A percentile compares a stretch with the other conserved stretches of the same genome.
These are phyloP conservation scores for Rhodamnia rubescens DNA, from an alignment of 345 rosid genomes.

Conservation along the genomic window DNA sequence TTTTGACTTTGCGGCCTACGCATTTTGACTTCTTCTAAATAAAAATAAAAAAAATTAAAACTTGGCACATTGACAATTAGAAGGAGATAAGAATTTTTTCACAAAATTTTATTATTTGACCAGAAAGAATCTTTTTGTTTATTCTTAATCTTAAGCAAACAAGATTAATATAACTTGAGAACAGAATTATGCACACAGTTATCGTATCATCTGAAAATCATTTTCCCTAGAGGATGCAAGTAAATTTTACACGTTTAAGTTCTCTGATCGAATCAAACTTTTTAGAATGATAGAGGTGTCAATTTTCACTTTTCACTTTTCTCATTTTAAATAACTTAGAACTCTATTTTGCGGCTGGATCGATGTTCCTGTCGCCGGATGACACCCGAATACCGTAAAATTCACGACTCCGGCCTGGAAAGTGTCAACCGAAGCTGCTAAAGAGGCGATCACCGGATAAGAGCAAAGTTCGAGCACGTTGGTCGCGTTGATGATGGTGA, in stretches of 20 bases:
- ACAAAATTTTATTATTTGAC: neutral
- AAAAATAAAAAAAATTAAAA: neutral
- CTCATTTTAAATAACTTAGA: neutral
- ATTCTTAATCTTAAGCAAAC: too few species aligned
- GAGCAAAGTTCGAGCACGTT: too few species aligned
- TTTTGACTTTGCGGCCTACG: too few species aligned
- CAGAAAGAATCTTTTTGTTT: neutral
- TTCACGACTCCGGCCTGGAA: too few species aligned
- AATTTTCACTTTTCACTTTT: neutral
- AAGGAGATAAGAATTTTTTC: neutral
- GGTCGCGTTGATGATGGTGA: too few species aligned
- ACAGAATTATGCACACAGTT: neutral
- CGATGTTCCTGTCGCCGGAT: too few species aligned
- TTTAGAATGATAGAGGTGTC: neutral
- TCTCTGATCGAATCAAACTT: neutral
- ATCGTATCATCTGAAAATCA: neutral
- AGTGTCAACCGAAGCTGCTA: too few species aligned
- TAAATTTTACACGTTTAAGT: neutral
- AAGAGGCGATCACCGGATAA: too few species aligned
- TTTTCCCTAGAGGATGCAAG: neutral
- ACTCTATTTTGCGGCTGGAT: neutral
- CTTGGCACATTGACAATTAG: neutral
- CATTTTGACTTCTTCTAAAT: neutral
- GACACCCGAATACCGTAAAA: too few species aligned
- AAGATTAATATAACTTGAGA: too few species aligned